A percentile compares a stretch with the other conserved stretches of the same genome.
These are phyloP conservation scores for Epichloe elymi DNA, from an alignment of 2,329 filamentous ascomycete species.

Conservation along the genomic window DNA sequence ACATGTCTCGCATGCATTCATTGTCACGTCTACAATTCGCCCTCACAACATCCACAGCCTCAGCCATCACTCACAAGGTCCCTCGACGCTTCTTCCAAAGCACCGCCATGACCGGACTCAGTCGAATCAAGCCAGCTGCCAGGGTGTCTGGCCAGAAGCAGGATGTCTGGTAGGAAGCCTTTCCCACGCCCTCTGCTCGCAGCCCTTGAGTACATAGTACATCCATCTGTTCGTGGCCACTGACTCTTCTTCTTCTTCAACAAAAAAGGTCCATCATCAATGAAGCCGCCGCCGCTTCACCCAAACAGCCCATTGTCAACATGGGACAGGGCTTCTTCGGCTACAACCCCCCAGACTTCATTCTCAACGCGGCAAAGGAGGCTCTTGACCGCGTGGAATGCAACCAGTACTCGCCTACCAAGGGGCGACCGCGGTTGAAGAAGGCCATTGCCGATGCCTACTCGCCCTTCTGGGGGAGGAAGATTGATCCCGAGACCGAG, in stretches of 20 bases:
- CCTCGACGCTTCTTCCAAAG: constrained; percentile 7
- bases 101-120: constrained; percentile 27
- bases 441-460: constrained; percentile 91
- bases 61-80: background rate
- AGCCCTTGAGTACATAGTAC: background rate
- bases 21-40: background rate
- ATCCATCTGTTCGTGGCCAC: background rate
- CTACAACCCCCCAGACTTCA: constrained; percentile 92
- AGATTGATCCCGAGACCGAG: constrained; percentile 77
- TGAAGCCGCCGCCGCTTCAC: constrained; percentile 49
- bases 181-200: background rate
- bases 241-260: background rate
- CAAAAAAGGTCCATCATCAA: constrained; percentile 48
- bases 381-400: constrained; percentile 86
- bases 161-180: constrained; percentile 33
- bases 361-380: constrained; percentile 79
- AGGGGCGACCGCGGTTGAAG: constrained; percentile 79
- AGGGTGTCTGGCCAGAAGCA: constrained; percentile 36
- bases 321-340: constrained; percentile 65
- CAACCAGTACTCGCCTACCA: constrained; percentile 97
- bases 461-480: constrained; percentile 72
- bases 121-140: constrained; percentile 36
- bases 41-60: background rate
- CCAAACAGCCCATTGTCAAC: constrained; percentile 51
- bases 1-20: background rate